Evolutionary conservation across 495 filamentous ascomycete species (phyloP), one percentile per base, ranked within the genome.

Genomic region (Penicillium waksmanii): DNA sequence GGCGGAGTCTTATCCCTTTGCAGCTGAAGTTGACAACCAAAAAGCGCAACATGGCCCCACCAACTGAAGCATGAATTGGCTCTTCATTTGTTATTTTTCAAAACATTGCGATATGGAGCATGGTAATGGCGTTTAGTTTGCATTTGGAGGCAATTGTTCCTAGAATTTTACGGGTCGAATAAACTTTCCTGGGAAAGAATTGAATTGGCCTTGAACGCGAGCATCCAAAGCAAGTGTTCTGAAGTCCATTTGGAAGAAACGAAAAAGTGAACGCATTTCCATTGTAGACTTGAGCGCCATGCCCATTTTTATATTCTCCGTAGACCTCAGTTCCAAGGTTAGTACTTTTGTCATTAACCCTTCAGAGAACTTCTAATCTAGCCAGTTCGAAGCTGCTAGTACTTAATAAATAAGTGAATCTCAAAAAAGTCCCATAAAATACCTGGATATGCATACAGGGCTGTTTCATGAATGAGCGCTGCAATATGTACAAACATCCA

Each of bases 1-100:
- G 38, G 6, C 21, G 64, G 19, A 63, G 56, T 35, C 56, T 66
- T 9, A 60, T 66, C 3, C 64, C 64, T n/a, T 34, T 66, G 11
- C 21, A 57, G 23, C 23, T 66, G 2, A 63, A 63, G 47, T 38
- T 63, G 50, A 63, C 25, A 38, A 63, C 53, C 12, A 63, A 58
- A 34, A 66, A 66, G 43, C 21, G 56, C 9, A 33, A 9, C 7
- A 0, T 44, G 0, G 18, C 49, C 1, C 11, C 33, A n/a, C 33
- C 52, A 0, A 25, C 34, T 8, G 34, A 57, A 11, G 53, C 52
- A 9, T 66, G 35, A 56, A 5, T 25, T 27, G 8, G 18, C 5
- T 15, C 10, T 46, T 18, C 44, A 46, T 47, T 2, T 31, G 33
- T 48, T 48, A 3, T 2, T 48, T 23, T 48, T 48, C 47, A 23